Percentiles rank a stretch among this genome's conserved stretches.
Conservation (phyloP, 345 rosid genomes). For the Syzygium aqueum region DNA sequence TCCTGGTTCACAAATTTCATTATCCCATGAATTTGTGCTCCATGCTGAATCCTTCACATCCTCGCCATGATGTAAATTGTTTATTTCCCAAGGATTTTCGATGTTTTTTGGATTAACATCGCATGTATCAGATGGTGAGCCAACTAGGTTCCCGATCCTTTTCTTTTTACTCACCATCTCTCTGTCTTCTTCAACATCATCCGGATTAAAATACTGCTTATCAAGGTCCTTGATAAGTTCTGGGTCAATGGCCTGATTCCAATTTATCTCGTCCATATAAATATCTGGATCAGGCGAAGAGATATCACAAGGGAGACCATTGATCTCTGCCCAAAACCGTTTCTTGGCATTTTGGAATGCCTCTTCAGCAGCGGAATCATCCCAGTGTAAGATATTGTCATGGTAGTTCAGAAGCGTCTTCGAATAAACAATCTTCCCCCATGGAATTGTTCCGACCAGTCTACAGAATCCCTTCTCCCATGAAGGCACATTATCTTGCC, state of each 20-base stretch:
- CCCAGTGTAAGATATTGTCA: constrained; percentile 48
- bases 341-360: constrained; percentile 65
- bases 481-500: constrained; percentile 44
- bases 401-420: constrained; percentile 30
- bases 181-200: constrained; percentile 15
- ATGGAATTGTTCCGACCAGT: constrained; percentile 56
- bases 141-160: neutral
- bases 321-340: constrained; percentile 60
- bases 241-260: constrained; percentile 61
- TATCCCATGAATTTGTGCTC: constrained; percentile 24
- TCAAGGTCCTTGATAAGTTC: constrained; percentile 57
- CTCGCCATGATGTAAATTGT: constrained; percentile 1
- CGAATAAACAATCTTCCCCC: constrained; percentile 55
- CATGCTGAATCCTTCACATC: constrained; percentile 7
- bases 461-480: constrained; percentile 82
- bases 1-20: neutral
- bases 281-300: constrained; percentile 62
- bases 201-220: constrained; percentile 36
- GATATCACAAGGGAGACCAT: constrained; percentile 36
- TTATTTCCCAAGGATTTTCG: constrained; percentile 30
- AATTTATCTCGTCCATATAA: constrained; percentile 48
- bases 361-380: constrained; percentile 75
- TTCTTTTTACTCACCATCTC: constrained; percentile 12
- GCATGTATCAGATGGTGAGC: constrained; percentile 13
- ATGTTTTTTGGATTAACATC: constrained; percentile 5